A percentile compares a stretch with the other conserved stretches of the same genome.
These are phyloP conservation scores for Candida golubevii DNA, from an alignment of 805 yeast genomes.

Conservation along the genomic window DNA sequence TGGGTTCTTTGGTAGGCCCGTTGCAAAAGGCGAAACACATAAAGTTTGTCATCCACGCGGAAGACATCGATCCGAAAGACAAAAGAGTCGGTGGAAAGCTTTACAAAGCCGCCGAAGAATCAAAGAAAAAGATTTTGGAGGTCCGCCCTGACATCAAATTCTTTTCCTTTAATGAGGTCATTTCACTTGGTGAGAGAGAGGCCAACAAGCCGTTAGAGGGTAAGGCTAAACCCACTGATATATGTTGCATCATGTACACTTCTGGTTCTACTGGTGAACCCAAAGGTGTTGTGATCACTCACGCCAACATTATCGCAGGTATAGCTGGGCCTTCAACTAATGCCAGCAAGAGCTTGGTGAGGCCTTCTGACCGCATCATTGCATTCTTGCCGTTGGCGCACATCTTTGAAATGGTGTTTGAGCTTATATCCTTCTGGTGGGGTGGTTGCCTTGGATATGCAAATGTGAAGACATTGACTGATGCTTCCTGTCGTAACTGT, in stretches of 20 bases:
- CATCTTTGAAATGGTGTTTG: constrained; percentile 89
- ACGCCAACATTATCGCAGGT: constrained; percentile 73
- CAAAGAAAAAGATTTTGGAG: constrained; percentile 54
- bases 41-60: constrained; percentile 68
- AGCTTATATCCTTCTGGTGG: constrained; percentile 77
- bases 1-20: constrained; percentile 66
- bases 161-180: constrained; percentile 58
- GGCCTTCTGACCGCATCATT: constrained; percentile 64
- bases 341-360: constrained; percentile 50
- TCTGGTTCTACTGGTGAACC: constrained; percentile 86
- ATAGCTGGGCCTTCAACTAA: constrained; percentile 73
- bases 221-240: constrained; percentile 54
- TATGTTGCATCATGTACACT: constrained; percentile 79
- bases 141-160: constrained; percentile 76
- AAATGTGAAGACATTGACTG: constrained; percentile 84
- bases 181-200: constrained; percentile 58
- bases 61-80: constrained; percentile 56
- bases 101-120: constrained; percentile 53
- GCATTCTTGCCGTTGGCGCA: constrained; percentile 95
- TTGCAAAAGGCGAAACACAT: constrained; percentile 57
- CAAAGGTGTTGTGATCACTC: constrained; percentile 73
- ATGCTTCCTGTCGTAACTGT: constrained; percentile 76
- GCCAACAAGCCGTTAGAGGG: constrained; percentile 26
- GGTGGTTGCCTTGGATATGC: constrained; percentile 90
- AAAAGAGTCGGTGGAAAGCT: constrained; percentile 59